Conservation (phyloP, 2,329 filamentous ascomycete species). For the Cytospora piceicola region DNA sequence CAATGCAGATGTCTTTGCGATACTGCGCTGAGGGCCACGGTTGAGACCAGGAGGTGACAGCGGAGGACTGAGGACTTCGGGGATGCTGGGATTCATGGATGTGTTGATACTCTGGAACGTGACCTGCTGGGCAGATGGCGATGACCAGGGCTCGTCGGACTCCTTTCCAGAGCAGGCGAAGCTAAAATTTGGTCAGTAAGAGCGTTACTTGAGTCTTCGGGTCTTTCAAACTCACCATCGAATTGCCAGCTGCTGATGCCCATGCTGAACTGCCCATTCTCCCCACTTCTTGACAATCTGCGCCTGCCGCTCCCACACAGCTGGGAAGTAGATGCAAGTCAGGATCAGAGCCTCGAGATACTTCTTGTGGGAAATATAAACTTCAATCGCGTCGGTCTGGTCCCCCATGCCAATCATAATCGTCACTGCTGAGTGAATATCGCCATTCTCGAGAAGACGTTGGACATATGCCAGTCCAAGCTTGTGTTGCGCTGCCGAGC, state of each 20-base stretch:
- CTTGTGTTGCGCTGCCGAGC: constrained; percentile 79
- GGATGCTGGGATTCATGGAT: constrained; percentile 45
- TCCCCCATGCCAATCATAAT: constrained; percentile 93
- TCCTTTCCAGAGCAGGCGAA: constrained; percentile 91
- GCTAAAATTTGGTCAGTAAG: constrained; percentile 41
- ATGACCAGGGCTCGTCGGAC: constrained; percentile 84
- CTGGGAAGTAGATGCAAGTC: constrained; percentile 79
- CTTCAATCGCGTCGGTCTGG: constrained; percentile 91
- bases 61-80: constrained; percentile 69
- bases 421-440: constrained; percentile 88
- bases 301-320: constrained; percentile 89
- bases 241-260: constrained; percentile 87
- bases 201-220: not conserved
- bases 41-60: constrained; percentile 72
- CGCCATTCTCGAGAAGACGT: constrained; percentile 83
- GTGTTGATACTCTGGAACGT: constrained; percentile 52
- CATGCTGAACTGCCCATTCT: constrained; percentile 83
- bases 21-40: constrained; percentile 62
- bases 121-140: constrained; percentile 72
- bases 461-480: constrained; percentile 90
- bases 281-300: constrained; percentile 94
- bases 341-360: constrained; percentile 93
- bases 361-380: constrained; percentile 88
- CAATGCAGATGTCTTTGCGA: constrained; percentile 80
- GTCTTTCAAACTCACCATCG: constrained; percentile 59